These are phyloP conservation scores for Fusarium irregulare DNA, from an alignment of 2,329 filamentous ascomycete species.

Conservation along the genomic window DNA sequence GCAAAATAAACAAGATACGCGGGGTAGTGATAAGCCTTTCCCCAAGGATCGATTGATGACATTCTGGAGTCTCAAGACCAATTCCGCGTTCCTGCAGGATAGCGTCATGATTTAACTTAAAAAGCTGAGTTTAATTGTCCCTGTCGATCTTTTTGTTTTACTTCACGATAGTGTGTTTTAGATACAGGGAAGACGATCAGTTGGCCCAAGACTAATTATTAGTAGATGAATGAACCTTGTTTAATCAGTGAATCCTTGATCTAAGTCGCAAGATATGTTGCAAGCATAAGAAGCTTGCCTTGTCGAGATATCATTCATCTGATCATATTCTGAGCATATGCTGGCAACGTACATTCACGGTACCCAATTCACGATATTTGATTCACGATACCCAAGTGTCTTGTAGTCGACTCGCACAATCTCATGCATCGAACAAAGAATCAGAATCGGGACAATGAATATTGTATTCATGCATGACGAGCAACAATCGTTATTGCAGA, in stretches of 20 bases:
- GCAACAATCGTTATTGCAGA: neutral
- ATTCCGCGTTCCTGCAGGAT: constrained; percentile 19
- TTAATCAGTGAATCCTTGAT: neutral
- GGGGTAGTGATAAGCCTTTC: constrained; percentile 16
- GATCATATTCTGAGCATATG: neutral
- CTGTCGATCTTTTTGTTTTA: constrained; percentile 5
- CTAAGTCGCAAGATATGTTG: neutral
- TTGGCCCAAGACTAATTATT: neutral
- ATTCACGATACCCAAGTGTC: neutral
- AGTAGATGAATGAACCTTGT: neutral
- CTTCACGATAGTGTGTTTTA: neutral
- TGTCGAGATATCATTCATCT: neutral
- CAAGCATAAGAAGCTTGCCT: neutral
- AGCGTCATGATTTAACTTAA: constrained; percentile 37
- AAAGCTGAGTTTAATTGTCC: constrained; percentile 25
- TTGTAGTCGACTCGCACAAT: no score
- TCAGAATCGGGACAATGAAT: neutral
- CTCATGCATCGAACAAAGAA: neutral
- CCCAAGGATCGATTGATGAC: neutral
- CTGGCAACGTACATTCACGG: neutral
- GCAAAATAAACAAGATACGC: neutral
- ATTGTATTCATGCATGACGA: neutral
- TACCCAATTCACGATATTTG: neutral
- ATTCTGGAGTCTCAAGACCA: neutral
- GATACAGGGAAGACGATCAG: neutral